These are phyloP conservation scores for Codiaeum variegatum DNA, from an alignment of 441 rosid genomes.

Conservation along the genomic window DNA sequence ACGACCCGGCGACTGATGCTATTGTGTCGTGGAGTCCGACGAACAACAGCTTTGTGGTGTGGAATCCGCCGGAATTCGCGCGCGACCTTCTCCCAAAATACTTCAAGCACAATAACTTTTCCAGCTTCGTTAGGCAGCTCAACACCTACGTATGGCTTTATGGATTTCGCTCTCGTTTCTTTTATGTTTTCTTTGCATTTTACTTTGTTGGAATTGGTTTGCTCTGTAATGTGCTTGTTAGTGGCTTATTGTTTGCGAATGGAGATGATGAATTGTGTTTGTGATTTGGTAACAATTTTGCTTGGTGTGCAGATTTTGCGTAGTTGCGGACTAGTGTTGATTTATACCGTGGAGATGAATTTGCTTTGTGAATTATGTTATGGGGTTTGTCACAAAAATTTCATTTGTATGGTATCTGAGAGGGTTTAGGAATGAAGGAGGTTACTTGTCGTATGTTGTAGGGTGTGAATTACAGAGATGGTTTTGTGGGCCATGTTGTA, in stretches of 20 bases:
- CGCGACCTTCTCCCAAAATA: slow-evolving; percentile 77
- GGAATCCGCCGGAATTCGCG: slow-evolving; percentile 89
- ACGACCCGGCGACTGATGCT: slow-evolving; percentile 64
- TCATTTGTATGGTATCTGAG: background rate
- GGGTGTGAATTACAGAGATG: background rate
- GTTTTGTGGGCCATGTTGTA: background rate
- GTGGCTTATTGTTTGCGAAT: background rate
- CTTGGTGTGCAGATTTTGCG: background rate
- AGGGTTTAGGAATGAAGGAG: background rate
- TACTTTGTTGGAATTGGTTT: slow-evolving; percentile 1
- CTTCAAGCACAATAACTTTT: slow-evolving; percentile 87
- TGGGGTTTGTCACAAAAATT: background rate
- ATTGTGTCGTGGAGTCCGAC: slow-evolving; percentile 74
- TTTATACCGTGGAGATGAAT: background rate
- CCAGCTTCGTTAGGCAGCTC: slow-evolving; percentile 89
- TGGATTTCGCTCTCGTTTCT: background rate
- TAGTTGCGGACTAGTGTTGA: background rate
- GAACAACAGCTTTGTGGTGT: slow-evolving; percentile 80
- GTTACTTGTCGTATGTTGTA: background rate
- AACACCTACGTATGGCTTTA: slow-evolving; percentile 63
- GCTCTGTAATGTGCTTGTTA: background rate
- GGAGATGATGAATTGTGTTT: background rate
- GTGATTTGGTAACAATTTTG: background rate
- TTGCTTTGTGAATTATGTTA: background rate
- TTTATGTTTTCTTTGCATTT: background rate